Base-by-base conservation (phyloP, 2,329 filamentous ascomycete species). In the Penicillium sp. region DNA sequence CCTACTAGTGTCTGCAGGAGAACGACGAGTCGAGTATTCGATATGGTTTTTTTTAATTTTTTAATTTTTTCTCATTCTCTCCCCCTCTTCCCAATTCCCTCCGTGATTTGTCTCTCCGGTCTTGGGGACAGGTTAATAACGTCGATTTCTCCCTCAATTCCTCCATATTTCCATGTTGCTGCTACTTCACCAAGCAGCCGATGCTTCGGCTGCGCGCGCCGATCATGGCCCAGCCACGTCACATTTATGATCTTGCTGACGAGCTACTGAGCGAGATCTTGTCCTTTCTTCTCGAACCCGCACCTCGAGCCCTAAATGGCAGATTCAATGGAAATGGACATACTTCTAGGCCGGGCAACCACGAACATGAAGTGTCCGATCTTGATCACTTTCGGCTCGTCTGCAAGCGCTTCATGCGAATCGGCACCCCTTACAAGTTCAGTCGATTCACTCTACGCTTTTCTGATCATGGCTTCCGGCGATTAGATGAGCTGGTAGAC, bases 311-410 rank as follows among this genome's bases (percentile, higher is more conserved):
- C 19, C 39, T 44, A 12, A 55, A 58, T 38, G 41, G 49, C 15
- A 52, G 44, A n/a, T 38, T 25, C 25, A 38, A 45, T 48, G 19
- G 38, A 25, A 60, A 60, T 27, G 50, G 51, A 21, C 48, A 43
- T 35, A 36, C 57, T 45, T 47, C 49, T 44, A 31, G 44, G 25
- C 56, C 55, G 58, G 42, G 57, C 29, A 36, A 53, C 17, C 64
- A 65, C 27, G 33, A 53, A 17, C 62, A 64, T 36, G 73, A 75
- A 58, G 53, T 54, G 21, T 69, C 70, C 19, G 75, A 78, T 53
- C 61, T 78, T 49, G 74, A 75, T 59, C 69, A 70, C 23, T 77
- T 77, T 62, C 66, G 75, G 58, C 72, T 78, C 27, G 73, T 77
- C 33, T 77, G 74, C 64, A 71, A 66, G 58, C 66, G 75, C 33